Evolutionary conservation across 768 basidiomycete species (phyloP), one percentile per base, ranked within the genome.

Genomic region (Piloderma croceum): DNA sequence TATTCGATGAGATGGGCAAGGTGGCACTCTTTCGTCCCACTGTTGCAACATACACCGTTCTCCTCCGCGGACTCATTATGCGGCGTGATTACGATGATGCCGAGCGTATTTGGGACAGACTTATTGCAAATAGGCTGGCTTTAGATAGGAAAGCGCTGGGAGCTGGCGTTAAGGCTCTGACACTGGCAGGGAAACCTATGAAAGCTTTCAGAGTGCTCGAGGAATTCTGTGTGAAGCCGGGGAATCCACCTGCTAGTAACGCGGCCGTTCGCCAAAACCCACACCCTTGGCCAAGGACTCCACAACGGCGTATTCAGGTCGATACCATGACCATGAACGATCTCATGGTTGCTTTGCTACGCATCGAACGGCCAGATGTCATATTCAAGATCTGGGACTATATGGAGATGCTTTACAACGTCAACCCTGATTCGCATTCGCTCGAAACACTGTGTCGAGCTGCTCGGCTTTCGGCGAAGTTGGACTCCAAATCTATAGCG

Each of bases 371-470:
- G 3, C 81, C 82, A 0, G 83, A 85, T 48, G 61, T 72, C 6
- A 70, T 81, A 3, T 81, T 85, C 55, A 61, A 62, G 31, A 51
- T 89, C 2, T 90, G 84, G 82, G 77, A 81, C n/a, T 60, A 77
- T 19, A 74, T 87, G 60, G 63, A 63, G 3, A 50, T 58, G 0
- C 56, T 89, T 3, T 91, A 83, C 55, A 69, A 65, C 4, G 63
- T 81, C 0, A 56, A 63, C 3, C 81, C 81, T 0, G 74, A 83
- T 34, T 56, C 68, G 13, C 56, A 60, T 36, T 76, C 82, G 22
- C 71, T 90, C 38, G 66, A 69, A 32, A 64, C 81, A 39, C 52
- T 90, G 9, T 68, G 90, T 35, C 71, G 78, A 38, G 66, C 78
- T 2, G 79, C 82, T 2, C 65, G 79, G 3, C 62, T 71, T 13